These are phyloP conservation scores for Vanrija sp. DNA, from an alignment of 1,284 basidiomycete genomes.

Conservation along the genomic window DNA sequence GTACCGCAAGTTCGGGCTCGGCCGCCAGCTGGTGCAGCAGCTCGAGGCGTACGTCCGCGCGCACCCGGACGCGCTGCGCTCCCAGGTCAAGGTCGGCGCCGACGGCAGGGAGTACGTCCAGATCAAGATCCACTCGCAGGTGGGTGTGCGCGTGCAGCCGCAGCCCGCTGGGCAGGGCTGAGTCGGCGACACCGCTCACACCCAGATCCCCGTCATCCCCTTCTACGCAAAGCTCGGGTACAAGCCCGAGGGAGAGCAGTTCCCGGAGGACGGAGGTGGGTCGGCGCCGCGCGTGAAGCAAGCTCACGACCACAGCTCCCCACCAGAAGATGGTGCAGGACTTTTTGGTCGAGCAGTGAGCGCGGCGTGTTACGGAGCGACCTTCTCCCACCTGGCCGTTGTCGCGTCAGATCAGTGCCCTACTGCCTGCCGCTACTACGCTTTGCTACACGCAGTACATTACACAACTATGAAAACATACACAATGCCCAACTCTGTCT, in stretches of 20 bases:
- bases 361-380: background rate
- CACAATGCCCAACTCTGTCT: background rate
- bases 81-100: conserved; percentile 7
- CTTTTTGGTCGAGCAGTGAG: conserved; percentile 2
- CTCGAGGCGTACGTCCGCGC: conserved; percentile 24
- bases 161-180: background rate
- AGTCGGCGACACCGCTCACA: background rate
- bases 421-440: no score
- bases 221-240: conserved; percentile 59
- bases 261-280: conserved; percentile 61
- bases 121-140: conserved; percentile 40
- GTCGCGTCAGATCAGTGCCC: background rate
- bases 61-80: conserved; percentile 5
- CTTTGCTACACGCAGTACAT: background rate
- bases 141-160: conserved; percentile 6
- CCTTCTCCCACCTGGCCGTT: background rate
- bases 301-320: conserved; percentile 7
- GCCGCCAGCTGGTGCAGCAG: conserved; percentile 28
- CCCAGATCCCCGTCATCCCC: conserved; percentile 37
- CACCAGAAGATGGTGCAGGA: conserved; percentile 24
- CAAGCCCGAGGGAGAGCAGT: conserved; percentile 54
- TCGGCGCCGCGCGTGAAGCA: background rate
- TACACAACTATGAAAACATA: background rate
- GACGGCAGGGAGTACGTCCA: conserved; percentile 18
- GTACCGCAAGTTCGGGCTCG: conserved; percentile 40